Evolutionary conservation across 768 basidiomycete species (phyloP).

Genomic region (Termitomyces eurrhizus): DNA sequence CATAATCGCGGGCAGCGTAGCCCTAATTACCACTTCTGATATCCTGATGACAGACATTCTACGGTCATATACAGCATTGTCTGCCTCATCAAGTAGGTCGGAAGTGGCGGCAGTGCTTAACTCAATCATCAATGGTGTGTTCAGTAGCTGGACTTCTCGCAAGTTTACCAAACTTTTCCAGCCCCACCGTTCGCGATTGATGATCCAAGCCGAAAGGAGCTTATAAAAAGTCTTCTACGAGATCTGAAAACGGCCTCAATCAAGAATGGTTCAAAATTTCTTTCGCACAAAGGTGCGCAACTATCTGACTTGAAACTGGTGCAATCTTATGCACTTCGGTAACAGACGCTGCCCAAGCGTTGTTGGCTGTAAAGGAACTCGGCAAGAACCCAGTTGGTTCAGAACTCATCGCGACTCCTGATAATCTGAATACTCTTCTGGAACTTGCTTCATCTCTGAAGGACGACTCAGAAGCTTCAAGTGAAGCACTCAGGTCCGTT

Average conservation of each 20-base stretch:
- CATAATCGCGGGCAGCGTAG: not conserved
- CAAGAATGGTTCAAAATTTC: constrained; percentile 36
- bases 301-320: not conserved
- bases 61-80: constrained; percentile 43
- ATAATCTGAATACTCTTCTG: constrained; percentile 57
- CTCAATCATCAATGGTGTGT: constrained; percentile 47
- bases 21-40: constrained; percentile 5
- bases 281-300: constrained; percentile 56
- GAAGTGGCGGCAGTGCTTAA: constrained; percentile 46
- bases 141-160: not conserved
- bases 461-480: constrained; percentile 53
- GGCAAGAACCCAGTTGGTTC: constrained; percentile 72
- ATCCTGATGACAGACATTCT: constrained; percentile 43
- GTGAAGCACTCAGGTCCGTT: constrained; percentile 70
- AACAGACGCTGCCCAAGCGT: constrained; percentile 65
- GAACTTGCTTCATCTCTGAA: constrained; percentile 48
- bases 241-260: constrained; percentile 44
- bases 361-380: constrained; percentile 70
- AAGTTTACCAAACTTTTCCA: not conserved
- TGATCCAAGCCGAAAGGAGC: constrained; percentile 41
- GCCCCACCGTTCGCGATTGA: constrained; percentile 48
- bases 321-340: not conserved
- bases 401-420: constrained; percentile 45
- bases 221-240: constrained; percentile 54
- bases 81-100: constrained; percentile 40